A percentile compares a stretch with the other conserved stretches of the same genome.
phyloP scores from a whole-genome alignment of 371 early-diverging fungal species.

The Vavraia culicis region DNA sequence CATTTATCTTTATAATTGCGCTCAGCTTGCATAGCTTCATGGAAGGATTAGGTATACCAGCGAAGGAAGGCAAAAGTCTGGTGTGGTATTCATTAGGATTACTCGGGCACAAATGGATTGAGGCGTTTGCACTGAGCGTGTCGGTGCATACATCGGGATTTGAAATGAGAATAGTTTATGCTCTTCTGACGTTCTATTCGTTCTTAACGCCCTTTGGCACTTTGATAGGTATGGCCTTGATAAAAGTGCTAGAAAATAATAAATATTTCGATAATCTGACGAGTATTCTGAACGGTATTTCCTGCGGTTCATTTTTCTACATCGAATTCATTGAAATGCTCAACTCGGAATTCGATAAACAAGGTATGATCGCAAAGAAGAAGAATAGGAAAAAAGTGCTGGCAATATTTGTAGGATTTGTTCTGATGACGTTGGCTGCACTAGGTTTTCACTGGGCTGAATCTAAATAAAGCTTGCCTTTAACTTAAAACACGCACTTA shows the following conservation, averaged over 20 bases:
- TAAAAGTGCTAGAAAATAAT: not conserved
- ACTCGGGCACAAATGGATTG: constrained; percentile 42
- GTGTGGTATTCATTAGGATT: constrained; percentile 31
- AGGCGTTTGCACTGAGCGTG: constrained; percentile 42
- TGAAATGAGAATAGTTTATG: not conserved
- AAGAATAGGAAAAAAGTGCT: constrained; percentile 9
- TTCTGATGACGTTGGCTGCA: constrained; percentile 23
- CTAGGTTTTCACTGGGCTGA: too few relatives aligned
- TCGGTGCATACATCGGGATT: constrained; percentile 32
- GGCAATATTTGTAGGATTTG: constrained; percentile 23
- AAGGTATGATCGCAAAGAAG: constrained; percentile 7
- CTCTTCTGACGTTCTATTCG: constrained; percentile 36
- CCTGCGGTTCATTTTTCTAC: constrained; percentile 35
- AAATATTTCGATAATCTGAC: not conserved
- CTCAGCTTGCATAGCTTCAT: constrained; percentile 44
- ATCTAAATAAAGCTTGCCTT: too few relatives aligned
- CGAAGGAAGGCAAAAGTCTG: constrained; percentile 12
- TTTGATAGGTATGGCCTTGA: constrained; percentile 6
- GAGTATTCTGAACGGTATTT: constrained; percentile 24
- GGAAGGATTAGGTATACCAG: constrained; percentile 38
- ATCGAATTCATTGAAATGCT: constrained; percentile 41
- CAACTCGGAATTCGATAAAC: constrained; percentile 31
- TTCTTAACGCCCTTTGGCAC: constrained; percentile 33
- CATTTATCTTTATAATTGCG: constrained; percentile 36
- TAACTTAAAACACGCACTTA: too few relatives aligned